phyloP scores from a whole-genome alignment of 1,139 yeast genomes.

The Pichia sp. region DNA sequence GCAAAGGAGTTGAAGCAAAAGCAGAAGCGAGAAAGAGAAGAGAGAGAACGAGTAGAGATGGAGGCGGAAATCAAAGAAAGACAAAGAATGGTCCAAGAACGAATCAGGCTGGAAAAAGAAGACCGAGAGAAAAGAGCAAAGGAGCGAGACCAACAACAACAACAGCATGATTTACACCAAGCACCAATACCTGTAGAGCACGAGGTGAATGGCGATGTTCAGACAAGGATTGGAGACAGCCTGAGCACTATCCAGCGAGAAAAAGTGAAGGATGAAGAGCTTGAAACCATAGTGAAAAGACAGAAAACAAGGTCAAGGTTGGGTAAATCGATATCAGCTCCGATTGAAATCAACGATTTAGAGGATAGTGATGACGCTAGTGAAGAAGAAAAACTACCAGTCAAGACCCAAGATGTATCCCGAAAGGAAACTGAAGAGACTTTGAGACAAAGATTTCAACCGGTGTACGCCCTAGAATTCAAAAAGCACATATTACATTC shows the following conservation, averaged over 20 bases:
- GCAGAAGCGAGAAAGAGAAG: neutral
- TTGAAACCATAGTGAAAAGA: slow-evolving; percentile 1
- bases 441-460: slow-evolving; percentile 19
- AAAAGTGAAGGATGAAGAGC: neutral
- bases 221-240: neutral
- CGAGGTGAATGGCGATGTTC: neutral
- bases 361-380: slow-evolving; percentile 15
- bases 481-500: slow-evolving; percentile 21
- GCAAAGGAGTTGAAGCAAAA: neutral
- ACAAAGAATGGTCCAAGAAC: neutral
- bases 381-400: slow-evolving; percentile 1
- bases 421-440: neutral
- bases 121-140: neutral
- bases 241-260: neutral
- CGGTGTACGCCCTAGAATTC: slow-evolving; percentile 21
- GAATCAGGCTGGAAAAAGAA: neutral
- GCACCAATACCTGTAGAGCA: neutral
- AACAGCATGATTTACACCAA: neutral
- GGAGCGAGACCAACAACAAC: neutral
- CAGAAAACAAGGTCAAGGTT: neutral
- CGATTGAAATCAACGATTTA: slow-evolving; percentile 17
- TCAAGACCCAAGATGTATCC: neutral
- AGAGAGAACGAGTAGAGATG: neutral
- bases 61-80: neutral
- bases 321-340: slow-evolving; percentile 11